Conservation (phyloP, 495 filamentous ascomycete species). For the Hypomontagnella submonticulosa region DNA sequence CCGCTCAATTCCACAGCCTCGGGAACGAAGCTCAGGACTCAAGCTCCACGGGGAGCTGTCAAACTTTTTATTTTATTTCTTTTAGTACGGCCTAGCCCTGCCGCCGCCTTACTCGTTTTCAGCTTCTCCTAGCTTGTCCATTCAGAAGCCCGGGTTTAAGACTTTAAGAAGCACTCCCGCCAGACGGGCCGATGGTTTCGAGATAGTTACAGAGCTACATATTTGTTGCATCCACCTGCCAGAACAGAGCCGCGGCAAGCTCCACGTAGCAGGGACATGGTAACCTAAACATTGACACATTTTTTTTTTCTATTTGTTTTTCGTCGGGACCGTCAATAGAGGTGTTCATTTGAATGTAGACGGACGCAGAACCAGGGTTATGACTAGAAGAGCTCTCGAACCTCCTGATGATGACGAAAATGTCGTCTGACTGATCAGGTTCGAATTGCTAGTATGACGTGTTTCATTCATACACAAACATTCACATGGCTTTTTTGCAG, state of each 20-base stretch:
- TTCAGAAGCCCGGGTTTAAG: conserved; percentile 3
- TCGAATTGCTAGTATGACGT: not conserved
- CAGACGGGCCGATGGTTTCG: conserved; percentile 24
- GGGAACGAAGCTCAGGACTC: conserved; percentile 14
- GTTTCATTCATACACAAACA: conserved; percentile 2
- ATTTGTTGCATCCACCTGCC: conserved; percentile 16
- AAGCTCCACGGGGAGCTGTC: conserved; percentile 12
- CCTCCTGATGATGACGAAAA: too few relatives aligned
- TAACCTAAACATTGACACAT: conserved; percentile 2
- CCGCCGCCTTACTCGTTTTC: conserved; percentile 37
- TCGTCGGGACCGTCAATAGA: too few relatives aligned
- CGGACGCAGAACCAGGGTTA: too few relatives aligned
- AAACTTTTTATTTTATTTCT: conserved; percentile 20
- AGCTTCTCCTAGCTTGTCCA: conserved; percentile 25
- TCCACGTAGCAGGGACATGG: conserved; percentile 27
- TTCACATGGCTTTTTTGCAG: not conserved
- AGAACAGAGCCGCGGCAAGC: conserved; percentile 28
- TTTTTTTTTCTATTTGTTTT: too few relatives aligned
- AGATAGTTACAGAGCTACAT: not conserved
- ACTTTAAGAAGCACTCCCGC: not conserved
- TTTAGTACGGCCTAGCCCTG: conserved; percentile 17
- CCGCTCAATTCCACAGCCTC: conserved; percentile 11
- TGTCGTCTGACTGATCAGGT: too few relatives aligned
- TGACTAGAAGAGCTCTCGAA: too few relatives aligned
- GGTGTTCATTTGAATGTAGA: too few relatives aligned